phyloP scores from a whole-genome alignment of 2,329 filamentous ascomycete genomes.

The Epichloe uncinata region DNA sequence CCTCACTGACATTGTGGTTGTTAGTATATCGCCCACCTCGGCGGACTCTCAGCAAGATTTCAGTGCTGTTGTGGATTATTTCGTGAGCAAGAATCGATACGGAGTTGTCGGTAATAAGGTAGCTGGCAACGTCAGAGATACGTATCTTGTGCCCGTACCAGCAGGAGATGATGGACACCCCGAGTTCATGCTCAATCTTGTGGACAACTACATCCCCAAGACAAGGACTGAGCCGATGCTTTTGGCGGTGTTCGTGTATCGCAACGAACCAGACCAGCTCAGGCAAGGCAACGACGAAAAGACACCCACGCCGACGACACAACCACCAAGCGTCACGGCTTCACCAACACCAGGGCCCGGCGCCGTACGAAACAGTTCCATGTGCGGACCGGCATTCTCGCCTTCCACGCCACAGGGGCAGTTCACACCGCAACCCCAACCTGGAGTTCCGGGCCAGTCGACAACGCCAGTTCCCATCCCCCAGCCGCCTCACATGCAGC shows the following conservation, averaged over 20 bases:
- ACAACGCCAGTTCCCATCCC: slow-evolving; percentile 24
- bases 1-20: slow-evolving; percentile 72
- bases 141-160: slow-evolving; percentile 79
- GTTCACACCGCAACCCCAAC: slow-evolving; percentile 17
- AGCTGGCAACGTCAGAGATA: slow-evolving; percentile 66
- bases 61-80: slow-evolving; percentile 74
- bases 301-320: slow-evolving; percentile 7
- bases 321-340: slow-evolving; percentile 6
- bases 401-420: slow-evolving; percentile 32
- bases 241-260: slow-evolving; percentile 73
- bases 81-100: slow-evolving; percentile 67
- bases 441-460: slow-evolving; percentile 18
- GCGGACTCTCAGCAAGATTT: slow-evolving; percentile 50
- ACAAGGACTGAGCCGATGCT: slow-evolving; percentile 63
- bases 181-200: slow-evolving; percentile 79
- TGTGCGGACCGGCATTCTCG: slow-evolving; percentile 39
- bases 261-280: slow-evolving; percentile 37
- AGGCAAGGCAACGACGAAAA: slow-evolving; percentile 16
- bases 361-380: slow-evolving; percentile 31
- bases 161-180: slow-evolving; percentile 58
- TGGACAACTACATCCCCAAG: slow-evolving; percentile 66
- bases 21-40: slow-evolving; percentile 55
- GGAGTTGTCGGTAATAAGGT: slow-evolving; percentile 74
- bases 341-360: slow-evolving; percentile 24
- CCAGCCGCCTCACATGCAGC: slow-evolving; percentile 16